Base-by-base conservation (phyloP, 331 rosid genomes). In the Arachis monticola region DNA sequence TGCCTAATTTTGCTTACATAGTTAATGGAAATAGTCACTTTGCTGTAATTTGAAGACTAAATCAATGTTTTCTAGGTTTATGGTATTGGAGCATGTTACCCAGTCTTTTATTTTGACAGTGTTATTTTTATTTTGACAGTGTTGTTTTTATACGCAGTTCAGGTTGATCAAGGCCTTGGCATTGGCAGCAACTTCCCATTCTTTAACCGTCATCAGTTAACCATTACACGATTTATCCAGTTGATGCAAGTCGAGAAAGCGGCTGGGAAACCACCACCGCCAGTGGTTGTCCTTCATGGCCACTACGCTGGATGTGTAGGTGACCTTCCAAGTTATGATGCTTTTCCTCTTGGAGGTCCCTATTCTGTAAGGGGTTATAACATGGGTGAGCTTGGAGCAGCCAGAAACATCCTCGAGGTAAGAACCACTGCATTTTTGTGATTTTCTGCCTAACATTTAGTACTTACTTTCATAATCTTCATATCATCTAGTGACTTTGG, bases 261-360 rank as follows among this genome's bases (percentile, higher is more conserved):
- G 52, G 94, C 97, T 8, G 88, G 94, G 35, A 89, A 91, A 75
- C 84, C 97, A 51, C 94, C 97, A 74, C 92, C 97, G 5, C 97
- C 91, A 6, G 94, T 89, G 71, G 86, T 91, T 75, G 94, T 91
- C 22, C 91, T 91, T 74, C 94, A 91, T 56, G 88, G 97, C 10
- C 97, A 87, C 79, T 91, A 87, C 72, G 97, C 94, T 84, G 97
- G 94, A 72, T 91, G 97, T 84, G 91, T 91, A 3, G 97, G 97
- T 17, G 94, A 91, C 79, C 97, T 91, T 82, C 92, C 97, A 41
- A 91, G 91, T 74, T 91, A 91, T 68, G 94, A 91, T 81, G 88
- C 94, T 75, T 91, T 91, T 83, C 84, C 92, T 42, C 94, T 89
- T 5, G 94, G 97, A 2, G 97, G 97, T 10, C 97, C 97, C 58